Percentiles rank a stretch among this genome's conserved stretches.
phyloP scores from a whole-genome alignment of 2,329 filamentous ascomycete species.

The Pestalotiopsis sp. region DNA sequence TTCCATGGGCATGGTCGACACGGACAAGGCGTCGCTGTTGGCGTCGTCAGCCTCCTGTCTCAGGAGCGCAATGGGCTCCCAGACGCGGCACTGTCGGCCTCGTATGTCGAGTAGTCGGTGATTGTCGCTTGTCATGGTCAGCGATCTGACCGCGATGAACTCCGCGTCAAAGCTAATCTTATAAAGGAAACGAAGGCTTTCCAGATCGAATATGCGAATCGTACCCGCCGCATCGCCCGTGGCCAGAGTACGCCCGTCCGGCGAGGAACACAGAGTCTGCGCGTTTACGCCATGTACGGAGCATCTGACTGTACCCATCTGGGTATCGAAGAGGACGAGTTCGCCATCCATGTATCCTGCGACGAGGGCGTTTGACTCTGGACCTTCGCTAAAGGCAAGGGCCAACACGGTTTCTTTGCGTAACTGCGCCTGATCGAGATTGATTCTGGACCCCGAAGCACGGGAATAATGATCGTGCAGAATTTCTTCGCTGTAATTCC shows the following conservation, averaged over 20 bases:
- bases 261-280: background rate
- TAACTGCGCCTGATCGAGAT: background rate
- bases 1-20: background rate
- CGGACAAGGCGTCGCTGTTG: background rate
- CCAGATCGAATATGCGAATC: background rate
- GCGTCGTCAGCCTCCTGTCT: background rate
- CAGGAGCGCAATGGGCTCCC: background rate
- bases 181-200: background rate
- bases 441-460: background rate
- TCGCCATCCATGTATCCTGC: background rate
- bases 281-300: background rate
- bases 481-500: conserved; percentile 3
- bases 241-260: conserved; percentile 7
- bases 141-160: background rate
- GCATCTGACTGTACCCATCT: background rate
- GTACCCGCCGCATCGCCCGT: background rate
- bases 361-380: background rate
- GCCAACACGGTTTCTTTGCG: background rate
- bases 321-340: conserved; percentile 3
- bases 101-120: background rate
- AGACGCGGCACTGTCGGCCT: background rate
- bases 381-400: background rate
- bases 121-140: background rate
- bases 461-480: background rate
- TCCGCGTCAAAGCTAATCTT: background rate